phyloP scores from a whole-genome alignment of 169 alveolate genomes.

The Eimeria zaria region DNA sequence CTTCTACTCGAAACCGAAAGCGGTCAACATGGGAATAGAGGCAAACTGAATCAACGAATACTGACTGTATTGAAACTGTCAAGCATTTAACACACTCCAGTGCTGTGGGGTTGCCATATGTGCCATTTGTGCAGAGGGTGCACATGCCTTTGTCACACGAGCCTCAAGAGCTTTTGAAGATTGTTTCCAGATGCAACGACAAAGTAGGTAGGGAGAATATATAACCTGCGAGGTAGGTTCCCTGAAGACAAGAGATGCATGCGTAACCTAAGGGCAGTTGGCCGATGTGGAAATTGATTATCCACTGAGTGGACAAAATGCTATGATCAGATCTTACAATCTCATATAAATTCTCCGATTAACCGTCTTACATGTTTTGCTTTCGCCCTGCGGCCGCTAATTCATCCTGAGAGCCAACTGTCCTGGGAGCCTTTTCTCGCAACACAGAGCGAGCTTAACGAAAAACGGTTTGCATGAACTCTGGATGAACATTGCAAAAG shows the following conservation, averaged over 20 bases:
- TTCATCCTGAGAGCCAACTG: neutral
- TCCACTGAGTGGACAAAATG: neutral
- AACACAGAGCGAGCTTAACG: neutral
- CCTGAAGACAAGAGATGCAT: neutral
- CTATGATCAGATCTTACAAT: neutral
- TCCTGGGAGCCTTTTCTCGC: neutral
- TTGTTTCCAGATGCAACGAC: neutral
- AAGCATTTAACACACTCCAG: neutral
- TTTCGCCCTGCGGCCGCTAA: neutral
- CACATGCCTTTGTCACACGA: neutral
- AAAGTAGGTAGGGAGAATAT: neutral
- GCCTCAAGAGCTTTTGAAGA: neutral
- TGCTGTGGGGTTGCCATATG: slow-evolving; percentile 4
- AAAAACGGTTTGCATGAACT: neutral
- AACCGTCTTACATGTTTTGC: neutral
- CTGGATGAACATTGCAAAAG: neutral
- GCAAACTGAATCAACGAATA: neutral
- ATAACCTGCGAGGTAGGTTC: neutral
- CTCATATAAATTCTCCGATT: neutral
- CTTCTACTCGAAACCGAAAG: neutral
- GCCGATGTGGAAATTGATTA: neutral
- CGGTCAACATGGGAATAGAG: neutral
- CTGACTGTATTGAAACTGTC: neutral
- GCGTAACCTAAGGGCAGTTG: neutral
- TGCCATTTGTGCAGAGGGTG: slow-evolving; percentile 35